These are phyloP conservation scores for Thraustochytrium striatum DNA, from an alignment of 352 stramenopile genomes.

Conservation along the genomic window DNA sequence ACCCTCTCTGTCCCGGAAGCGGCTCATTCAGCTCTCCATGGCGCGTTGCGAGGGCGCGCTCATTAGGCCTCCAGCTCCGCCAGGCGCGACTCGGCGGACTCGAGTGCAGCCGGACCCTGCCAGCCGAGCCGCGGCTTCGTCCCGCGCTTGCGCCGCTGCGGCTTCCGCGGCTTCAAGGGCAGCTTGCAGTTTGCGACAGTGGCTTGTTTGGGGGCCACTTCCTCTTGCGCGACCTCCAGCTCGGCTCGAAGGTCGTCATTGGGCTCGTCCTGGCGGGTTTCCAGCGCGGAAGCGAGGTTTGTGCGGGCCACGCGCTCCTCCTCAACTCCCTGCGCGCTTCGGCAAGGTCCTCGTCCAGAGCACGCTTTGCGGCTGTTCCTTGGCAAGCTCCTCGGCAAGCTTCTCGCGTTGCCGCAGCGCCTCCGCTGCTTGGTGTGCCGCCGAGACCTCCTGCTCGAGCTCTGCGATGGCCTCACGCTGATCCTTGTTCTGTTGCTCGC, in stretches of 20 bases:
- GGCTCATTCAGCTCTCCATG: no score
- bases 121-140: neutral
- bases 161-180: neutral
- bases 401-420: neutral
- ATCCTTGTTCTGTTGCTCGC: neutral
- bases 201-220: neutral
- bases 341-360: neutral
- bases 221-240: no score
- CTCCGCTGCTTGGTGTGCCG: neutral
- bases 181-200: no score
- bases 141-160: no score
- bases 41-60: neutral
- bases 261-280: neutral
- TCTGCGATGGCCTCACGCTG: neutral
- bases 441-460: neutral
- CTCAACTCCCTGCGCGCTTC: neutral
- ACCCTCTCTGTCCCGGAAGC: no score
- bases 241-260: neutral
- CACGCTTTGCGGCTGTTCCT: neutral
- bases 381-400: neutral
- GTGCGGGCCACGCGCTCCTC: no score
- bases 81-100: no score
- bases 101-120: no score
- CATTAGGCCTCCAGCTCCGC: neutral
- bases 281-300: neutral